Conservation (phyloP, 495 filamentous ascomycete genomes). For the Penicillium silybi region DNA sequence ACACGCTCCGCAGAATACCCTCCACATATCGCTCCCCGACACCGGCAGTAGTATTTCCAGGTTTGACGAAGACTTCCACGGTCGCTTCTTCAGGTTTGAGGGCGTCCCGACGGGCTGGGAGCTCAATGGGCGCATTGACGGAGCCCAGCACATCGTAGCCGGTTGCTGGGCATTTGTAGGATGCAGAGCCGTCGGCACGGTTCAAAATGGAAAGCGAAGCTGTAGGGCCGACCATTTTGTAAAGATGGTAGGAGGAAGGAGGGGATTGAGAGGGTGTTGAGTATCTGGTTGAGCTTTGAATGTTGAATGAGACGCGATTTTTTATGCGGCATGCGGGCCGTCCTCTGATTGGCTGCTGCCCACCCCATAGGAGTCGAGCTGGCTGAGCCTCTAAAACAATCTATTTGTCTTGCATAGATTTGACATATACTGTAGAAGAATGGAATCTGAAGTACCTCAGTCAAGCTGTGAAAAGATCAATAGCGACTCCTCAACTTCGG, state of each 20-base stretch:
- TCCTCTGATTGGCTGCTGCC: slow-evolving; percentile 17
- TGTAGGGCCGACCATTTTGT: slow-evolving; percentile 36
- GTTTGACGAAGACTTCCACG: slow-evolving; percentile 86
- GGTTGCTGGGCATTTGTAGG: slow-evolving; percentile 61
- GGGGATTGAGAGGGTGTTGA: not conserved
- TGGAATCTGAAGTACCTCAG: too few relatives aligned
- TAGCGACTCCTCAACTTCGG: too few relatives aligned
- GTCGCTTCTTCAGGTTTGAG: slow-evolving; percentile 85
- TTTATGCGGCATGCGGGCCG: slow-evolving; percentile 21
- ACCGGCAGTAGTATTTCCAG: slow-evolving; percentile 58
- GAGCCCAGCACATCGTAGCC: slow-evolving; percentile 79
- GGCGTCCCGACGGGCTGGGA: slow-evolving; percentile 67
- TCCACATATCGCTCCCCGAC: slow-evolving; percentile 66
- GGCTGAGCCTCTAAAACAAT: not conserved
- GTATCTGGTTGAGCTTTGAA: not conserved
- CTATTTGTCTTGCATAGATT: not conserved
- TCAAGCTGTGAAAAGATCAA: too few relatives aligned
- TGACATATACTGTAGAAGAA: not conserved
- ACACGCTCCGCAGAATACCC: slow-evolving; percentile 26
- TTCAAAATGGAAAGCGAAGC: slow-evolving; percentile 50
- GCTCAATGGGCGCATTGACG: slow-evolving; percentile 92
- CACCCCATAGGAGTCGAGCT: not conserved
- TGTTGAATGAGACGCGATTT: slow-evolving; percentile 12
- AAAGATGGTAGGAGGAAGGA: not conserved
- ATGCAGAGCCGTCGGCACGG: slow-evolving; percentile 84